Conservation (phyloP, 2,329 filamentous ascomycete species). For the Orbilia ellipsospora region DNA sequence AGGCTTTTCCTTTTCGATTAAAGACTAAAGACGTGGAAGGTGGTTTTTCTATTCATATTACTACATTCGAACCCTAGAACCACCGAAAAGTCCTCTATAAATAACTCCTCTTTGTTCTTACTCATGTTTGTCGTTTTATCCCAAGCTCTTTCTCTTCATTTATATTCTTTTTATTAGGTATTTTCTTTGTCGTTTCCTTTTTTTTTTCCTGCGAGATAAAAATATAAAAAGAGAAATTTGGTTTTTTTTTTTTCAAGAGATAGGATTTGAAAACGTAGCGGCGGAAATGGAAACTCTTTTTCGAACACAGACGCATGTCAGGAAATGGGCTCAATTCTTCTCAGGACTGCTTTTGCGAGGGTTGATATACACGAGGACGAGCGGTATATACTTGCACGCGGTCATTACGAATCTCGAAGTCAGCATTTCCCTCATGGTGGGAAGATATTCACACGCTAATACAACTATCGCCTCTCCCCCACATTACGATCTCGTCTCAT, state of each 20-base stretch:
- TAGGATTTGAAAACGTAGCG: no score
- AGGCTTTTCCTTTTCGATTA: slow-evolving; percentile 8
- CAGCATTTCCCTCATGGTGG: no score
- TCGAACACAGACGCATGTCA: no score
- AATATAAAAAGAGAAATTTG: slow-evolving; percentile 47
- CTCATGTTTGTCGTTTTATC: slow-evolving; percentile 17
- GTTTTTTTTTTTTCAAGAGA: slow-evolving; percentile 17
- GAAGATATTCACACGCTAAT: no score
- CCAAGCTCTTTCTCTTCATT: slow-evolving; percentile 4
- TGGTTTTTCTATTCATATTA: slow-evolving; percentile 7
- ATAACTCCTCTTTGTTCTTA: neutral
- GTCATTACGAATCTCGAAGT: no score
- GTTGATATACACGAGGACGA: no score
- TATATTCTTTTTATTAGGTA: slow-evolving; percentile 25
- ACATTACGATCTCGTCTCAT: no score
- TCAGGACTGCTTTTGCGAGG: no score
- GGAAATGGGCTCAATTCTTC: no score
- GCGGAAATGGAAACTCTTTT: no score
- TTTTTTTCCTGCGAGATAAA: slow-evolving; percentile 33
- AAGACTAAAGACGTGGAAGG: neutral
- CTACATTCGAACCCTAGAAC: slow-evolving; percentile 19
- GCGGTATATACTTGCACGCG: no score
- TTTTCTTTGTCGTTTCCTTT: slow-evolving; percentile 42
- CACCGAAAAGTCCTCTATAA: slow-evolving; percentile 21
- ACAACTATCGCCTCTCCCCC: no score